Base-by-base conservation (phyloP, 2,329 filamentous ascomycete species). In the Xylaria multiplex region DNA sequence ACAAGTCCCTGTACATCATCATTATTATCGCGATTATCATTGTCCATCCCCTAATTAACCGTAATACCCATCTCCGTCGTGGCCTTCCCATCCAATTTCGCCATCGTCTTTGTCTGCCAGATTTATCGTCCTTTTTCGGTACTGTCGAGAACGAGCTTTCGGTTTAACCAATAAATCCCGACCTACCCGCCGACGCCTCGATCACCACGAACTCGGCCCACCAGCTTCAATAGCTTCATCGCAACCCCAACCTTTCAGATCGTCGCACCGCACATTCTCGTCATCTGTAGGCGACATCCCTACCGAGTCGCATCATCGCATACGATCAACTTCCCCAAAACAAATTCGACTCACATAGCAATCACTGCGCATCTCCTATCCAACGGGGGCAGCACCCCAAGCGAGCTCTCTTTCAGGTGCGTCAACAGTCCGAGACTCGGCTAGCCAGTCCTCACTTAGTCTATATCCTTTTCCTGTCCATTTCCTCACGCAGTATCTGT, bases 321-420 rank as follows among this genome's bases (percentile, higher is more conserved):
- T 83, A 73, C 81, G 81, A 76, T 85, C 84, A 63, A 82, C 84
- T 40, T 59, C 76, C 64, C 70, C 70, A 22, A 69, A 69, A 70
- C 69, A 73, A 71, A 69, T 77, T 71, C 68, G 72, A 69, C 71
- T 79, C 75, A 71, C 77, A 76, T 71, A 72, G 73, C 71, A 72
- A 71, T 68, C 71, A 71, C 73, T 76, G 72, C 77, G 72, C 72
- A 60, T 68, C 77, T 66, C 72, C 76, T 70, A 75, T 77, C 69
- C 75, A 76, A 66, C 75, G 80, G 74, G 79, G 78, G 71, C 77
- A 79, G 70, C 77, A 80, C 73, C 76, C 65, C 74, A 75, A 66
- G 80, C 88, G 60, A 84, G 86, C 67, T 83, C 87, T 40, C 84
- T 89, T 72, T 83, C 85, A 73, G 86, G 86, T 85, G 85, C 76